Percentiles rank a stretch among this genome's conserved stretches.
These are phyloP conservation scores for Styphnolobium japonicum DNA, from an alignment of 306 rosid species.

Conservation along the genomic window DNA sequence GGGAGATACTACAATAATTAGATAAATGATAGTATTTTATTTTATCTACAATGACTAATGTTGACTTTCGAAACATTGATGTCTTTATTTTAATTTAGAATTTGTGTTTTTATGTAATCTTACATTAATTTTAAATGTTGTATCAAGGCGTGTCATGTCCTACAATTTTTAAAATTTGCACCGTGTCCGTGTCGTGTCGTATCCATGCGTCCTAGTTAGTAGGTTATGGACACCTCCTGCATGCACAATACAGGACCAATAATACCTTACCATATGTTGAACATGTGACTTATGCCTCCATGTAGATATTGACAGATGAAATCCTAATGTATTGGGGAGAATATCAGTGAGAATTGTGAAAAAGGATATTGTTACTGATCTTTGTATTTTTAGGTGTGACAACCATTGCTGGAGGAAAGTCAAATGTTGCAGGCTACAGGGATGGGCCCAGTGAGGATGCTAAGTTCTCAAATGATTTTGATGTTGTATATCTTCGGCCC, in stretches of 20 bases:
- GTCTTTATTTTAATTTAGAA: no score
- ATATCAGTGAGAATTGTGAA: background rate
- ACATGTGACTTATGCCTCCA: background rate
- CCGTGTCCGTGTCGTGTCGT: no score
- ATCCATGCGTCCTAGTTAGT: no score
- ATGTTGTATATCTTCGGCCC: constrained; percentile 73
- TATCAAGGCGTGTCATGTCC: no score
- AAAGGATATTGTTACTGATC: constrained; percentile 11
- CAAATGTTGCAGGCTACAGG: constrained; percentile 86
- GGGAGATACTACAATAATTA: no score
- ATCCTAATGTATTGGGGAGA: constrained; percentile 7
- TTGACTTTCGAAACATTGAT: no score
- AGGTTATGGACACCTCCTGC: background rate
- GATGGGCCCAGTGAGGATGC: constrained; percentile 99
- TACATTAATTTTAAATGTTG: no score
- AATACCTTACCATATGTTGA: background rate
- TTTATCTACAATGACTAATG: no score
- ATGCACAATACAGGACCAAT: background rate
- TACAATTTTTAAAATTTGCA: no score
- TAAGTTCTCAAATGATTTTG: constrained; percentile 93
- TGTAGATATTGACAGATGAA: background rate
- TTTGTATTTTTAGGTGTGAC: constrained; percentile 68
- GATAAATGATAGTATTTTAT: no score
- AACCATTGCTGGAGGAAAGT: constrained; percentile 98
- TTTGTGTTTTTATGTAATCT: no score